Percentiles rank a stretch among this genome's conserved stretches.
Evolutionary conservation across 768 basidiomycete genomes (phyloP).

Genomic region (Cyclocybe cylindracea): DNA sequence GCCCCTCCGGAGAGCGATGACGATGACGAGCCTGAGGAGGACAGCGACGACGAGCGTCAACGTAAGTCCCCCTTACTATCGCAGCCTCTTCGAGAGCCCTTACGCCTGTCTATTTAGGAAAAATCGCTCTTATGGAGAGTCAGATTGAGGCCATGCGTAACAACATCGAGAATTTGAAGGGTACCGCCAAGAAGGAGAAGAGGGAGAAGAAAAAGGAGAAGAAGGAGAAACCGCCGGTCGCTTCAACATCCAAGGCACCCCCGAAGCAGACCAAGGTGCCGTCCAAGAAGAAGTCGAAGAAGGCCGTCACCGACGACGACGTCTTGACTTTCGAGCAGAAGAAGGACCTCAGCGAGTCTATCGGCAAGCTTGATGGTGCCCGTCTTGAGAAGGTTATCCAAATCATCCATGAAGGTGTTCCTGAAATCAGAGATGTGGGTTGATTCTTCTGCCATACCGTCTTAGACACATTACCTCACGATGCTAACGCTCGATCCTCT

Average conservation of each 20-base stretch:
- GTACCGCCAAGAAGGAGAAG: conserved; percentile 46
- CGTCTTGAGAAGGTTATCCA: conserved; percentile 90
- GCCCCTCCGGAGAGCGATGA: conserved; percentile 59
- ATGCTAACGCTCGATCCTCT: conserved; percentile 8
- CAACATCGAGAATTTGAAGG: conserved; percentile 66
- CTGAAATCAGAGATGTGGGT: conserved; percentile 90
- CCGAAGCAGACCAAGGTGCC: conserved; percentile 50
- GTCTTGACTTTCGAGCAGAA: conserved; percentile 94
- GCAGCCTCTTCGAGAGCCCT: conserved; percentile 7
- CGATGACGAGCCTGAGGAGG: conserved; percentile 67
- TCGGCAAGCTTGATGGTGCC: conserved; percentile 77
- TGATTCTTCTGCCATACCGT: conserved; percentile 4
- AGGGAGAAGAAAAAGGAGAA: conserved; percentile 75
- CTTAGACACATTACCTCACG: conserved; percentile 10
- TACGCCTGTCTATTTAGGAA: conserved; percentile 38
- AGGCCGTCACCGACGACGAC: conserved; percentile 72
- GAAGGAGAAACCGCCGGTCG: conserved; percentile 54
- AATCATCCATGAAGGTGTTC: conserved; percentile 93
- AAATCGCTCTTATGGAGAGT: conserved; percentile 76
- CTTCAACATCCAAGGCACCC: conserved; percentile 66
- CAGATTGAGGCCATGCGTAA: conserved; percentile 79
- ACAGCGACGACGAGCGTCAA: conserved; percentile 65
- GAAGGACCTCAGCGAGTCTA: conserved; percentile 96
- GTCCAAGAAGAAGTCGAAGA: conserved; percentile 67
- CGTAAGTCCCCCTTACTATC: conserved; percentile 48